phyloP scores from a whole-genome alignment of 2,329 filamentous ascomycete species.

The Diplodia intermedia region DNA sequence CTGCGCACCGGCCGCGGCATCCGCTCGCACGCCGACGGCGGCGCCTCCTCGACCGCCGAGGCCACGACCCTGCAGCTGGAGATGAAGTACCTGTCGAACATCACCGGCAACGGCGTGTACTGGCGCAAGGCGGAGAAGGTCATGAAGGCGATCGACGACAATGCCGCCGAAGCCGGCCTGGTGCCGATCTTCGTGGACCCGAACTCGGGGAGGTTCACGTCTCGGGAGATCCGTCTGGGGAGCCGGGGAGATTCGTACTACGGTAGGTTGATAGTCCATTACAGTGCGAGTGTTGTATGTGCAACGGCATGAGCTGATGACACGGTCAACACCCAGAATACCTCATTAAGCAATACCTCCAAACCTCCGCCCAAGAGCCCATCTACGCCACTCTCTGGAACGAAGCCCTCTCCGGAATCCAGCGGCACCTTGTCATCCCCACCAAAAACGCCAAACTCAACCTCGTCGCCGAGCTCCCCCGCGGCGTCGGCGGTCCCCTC shows the following conservation, averaged over 20 bases:
- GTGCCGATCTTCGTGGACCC: constrained; percentile 92
- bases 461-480: constrained; percentile 85
- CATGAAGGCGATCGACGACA: constrained; percentile 87
- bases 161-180: constrained; percentile 78
- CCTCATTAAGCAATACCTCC: constrained; percentile 96
- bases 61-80: constrained; percentile 91
- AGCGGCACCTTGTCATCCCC: constrained; percentile 86
- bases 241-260: constrained; percentile 98
- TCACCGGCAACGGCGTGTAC: constrained; percentile 90
- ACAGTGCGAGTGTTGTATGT: too few species aligned
- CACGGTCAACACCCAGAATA: constrained; percentile 65
- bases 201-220: constrained; percentile 73
- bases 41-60: constrained; percentile 93
- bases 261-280: constrained; percentile 31
- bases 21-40: constrained; percentile 80
- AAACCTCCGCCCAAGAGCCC: constrained; percentile 84
- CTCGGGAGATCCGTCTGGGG: constrained; percentile 82
- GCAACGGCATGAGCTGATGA: too few species aligned
- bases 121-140: constrained; percentile 93
- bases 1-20: constrained; percentile 78
- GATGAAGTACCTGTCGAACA: constrained; percentile 94
- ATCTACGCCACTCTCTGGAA: constrained; percentile 96
- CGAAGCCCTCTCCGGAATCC: constrained; percentile 81
- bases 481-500: constrained; percentile 70
- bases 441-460: constrained; percentile 69